Evolutionary conservation across 495 filamentous ascomycete species (phyloP).

Genomic region (Penicillium manginii): DNA sequence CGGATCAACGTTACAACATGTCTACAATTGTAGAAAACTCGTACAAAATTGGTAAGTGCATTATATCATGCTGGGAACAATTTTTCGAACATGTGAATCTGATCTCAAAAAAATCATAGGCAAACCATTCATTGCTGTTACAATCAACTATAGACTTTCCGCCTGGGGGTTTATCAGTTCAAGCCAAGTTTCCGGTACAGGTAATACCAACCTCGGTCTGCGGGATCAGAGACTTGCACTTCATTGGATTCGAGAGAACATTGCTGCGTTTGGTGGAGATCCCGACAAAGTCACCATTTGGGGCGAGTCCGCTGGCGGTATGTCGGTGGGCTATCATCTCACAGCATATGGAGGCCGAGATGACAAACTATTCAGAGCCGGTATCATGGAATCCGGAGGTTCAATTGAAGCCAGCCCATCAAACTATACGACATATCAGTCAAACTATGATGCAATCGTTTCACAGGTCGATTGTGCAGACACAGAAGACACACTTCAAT

Average conservation of each 20-base stretch:
- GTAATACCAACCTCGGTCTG: constrained; percentile 60
- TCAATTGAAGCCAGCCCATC: constrained; percentile 39
- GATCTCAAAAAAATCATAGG: constrained; percentile 11
- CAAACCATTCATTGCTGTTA: constrained; percentile 64
- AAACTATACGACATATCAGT: constrained; percentile 39
- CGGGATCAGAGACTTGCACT: constrained; percentile 64
- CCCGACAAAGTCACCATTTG: constrained; percentile 68
- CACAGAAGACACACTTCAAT: constrained; percentile 45
- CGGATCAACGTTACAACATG: constrained; percentile 57
- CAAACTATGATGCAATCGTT: constrained; percentile 45
- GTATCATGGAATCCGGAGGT: constrained; percentile 52
- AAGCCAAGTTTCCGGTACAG: constrained; percentile 36
- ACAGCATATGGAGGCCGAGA: constrained; percentile 54
- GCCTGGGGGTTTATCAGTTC: constrained; percentile 57
- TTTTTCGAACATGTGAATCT: background rate
- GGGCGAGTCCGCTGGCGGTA: constrained; percentile 65
- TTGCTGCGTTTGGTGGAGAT: constrained; percentile 57
- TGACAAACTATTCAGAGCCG: constrained; percentile 48
- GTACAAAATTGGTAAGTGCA: constrained; percentile 45
- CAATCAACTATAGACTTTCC: constrained; percentile 61
- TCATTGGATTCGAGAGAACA: constrained; percentile 64
- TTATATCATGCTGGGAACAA: background rate
- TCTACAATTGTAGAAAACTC: constrained; percentile 55
- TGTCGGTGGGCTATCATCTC: constrained; percentile 56
- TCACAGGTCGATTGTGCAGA: constrained; percentile 40